These are phyloP conservation scores for Triticum aestivum DNA, from an alignment of 176 grass and related monocot genomes.

Conservation along the genomic window IWGSC_CS_RefSeq_v2.1 NC_057808.1:454847281-454847780, in stretches of 20 bases:
- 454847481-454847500: neutral
- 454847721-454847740: too few species aligned
- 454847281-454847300: neutral
- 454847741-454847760: too few species aligned
- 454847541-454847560: too few species aligned
- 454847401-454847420: neutral
- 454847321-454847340: neutral
- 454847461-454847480: neutral
- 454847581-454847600: too few species aligned
- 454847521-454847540: neutral
- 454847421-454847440: neutral
- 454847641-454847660: too few species aligned
- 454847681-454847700: too few species aligned
- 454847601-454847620: too few species aligned
- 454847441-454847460: neutral
- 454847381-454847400: slow-evolving; percentile 5
- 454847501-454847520: neutral
- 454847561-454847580: too few species aligned
- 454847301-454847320: neutral
- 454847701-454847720: too few species aligned
- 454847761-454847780: too few species aligned
- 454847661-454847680: too few species aligned
- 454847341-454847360: neutral
- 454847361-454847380: neutral
- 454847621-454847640: too few species aligned